phyloP scores from a whole-genome alignment of 306 rosid species.

The Vachellia collinsii region DNA sequence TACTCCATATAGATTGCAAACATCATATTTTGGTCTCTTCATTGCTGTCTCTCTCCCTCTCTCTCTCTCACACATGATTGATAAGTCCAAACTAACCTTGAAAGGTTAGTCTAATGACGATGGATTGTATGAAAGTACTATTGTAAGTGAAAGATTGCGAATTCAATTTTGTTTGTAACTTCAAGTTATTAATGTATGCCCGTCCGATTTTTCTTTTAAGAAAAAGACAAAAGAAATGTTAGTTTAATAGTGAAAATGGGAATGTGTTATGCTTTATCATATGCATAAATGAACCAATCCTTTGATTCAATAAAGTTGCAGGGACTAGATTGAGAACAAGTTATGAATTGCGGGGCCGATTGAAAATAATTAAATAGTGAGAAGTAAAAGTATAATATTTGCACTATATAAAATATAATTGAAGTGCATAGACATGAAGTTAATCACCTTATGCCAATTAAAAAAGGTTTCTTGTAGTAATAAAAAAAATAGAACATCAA shows the following conservation, averaged over 20 bases:
- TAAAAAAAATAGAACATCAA: not conserved
- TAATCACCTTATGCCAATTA: not conserved
- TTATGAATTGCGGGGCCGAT: not conserved
- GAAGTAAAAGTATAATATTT: not conserved
- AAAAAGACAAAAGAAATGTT: too few species aligned
- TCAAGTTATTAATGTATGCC: too few species aligned
- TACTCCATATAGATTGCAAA: not conserved
- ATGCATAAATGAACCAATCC: not conserved
- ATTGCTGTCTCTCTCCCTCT: not conserved
- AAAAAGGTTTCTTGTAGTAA: not conserved
- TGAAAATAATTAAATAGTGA: not conserved
- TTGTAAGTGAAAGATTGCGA: too few species aligned
- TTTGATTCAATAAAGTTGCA: not conserved
- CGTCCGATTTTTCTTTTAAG: too few species aligned
- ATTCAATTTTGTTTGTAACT: too few species aligned
- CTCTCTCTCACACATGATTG: not conserved
- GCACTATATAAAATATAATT: not conserved
- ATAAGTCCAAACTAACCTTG: not conserved
- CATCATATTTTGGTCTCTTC: conserved; percentile 4
- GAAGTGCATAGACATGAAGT: not conserved
- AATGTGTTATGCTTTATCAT: not conserved
- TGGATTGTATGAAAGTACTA: too few species aligned
- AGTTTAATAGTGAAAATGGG: not conserved
- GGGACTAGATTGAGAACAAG: not conserved
- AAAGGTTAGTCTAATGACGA: not conserved